Conservation (phyloP, 768 basidiomycete species). For the Termitomyces heimii region DNA sequence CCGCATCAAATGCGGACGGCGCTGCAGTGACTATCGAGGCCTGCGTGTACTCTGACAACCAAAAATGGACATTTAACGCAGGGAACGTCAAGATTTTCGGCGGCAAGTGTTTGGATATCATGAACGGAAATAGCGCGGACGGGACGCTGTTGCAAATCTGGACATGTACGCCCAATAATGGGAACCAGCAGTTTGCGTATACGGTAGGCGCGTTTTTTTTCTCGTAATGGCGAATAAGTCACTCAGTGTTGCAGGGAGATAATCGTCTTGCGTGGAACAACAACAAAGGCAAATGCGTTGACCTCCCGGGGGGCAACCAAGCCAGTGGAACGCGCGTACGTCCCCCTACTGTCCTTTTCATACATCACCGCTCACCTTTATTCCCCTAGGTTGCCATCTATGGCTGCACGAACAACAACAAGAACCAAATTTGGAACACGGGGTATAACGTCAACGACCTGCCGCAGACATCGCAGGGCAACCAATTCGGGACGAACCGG, state of each 20-base stretch:
- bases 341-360: not conserved
- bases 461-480: slow-evolving; percentile 47
- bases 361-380: slow-evolving; percentile 24
- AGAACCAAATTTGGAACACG: slow-evolving; percentile 50
- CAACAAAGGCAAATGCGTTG: slow-evolving; percentile 43
- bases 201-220: slow-evolving; percentile 22
- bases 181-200: slow-evolving; percentile 43
- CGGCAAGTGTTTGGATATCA: slow-evolving; percentile 46
- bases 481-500: slow-evolving; percentile 59
- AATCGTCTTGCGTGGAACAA: slow-evolving; percentile 41
- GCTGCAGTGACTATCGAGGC: slow-evolving; percentile 40
- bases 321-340: slow-evolving; percentile 37
- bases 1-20: slow-evolving; percentile 41
- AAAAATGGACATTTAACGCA: slow-evolving; percentile 42
- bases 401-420: slow-evolving; percentile 31
- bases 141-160: slow-evolving; percentile 48
- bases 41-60: slow-evolving; percentile 37
- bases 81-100: slow-evolving; percentile 38
- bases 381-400: slow-evolving; percentile 43
- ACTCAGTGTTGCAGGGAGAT: slow-evolving; percentile 17
- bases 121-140: slow-evolving; percentile 31
- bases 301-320: slow-evolving; percentile 35
- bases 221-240: not conserved
- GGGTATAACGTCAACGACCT: slow-evolving; percentile 38
- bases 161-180: slow-evolving; percentile 35